A percentile compares a stretch with the other conserved stretches of the same genome.
These are phyloP conservation scores for Whalleya microplaca DNA, from an alignment of 2,329 filamentous ascomycete species.

Conservation along the genomic window DNA sequence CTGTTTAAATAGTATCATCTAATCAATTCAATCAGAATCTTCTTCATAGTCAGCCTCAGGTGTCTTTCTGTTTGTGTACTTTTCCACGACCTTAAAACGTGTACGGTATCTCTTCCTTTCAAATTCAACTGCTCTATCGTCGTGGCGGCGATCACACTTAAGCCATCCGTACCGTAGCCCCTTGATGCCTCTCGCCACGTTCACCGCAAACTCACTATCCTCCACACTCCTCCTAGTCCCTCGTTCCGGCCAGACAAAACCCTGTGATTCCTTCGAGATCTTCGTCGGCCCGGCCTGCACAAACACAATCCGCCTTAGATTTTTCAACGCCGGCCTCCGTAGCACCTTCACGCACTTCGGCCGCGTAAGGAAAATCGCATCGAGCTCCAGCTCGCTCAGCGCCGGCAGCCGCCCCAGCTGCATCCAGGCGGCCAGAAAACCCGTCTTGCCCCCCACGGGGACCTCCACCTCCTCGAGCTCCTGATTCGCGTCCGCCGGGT, in stretches of 20 bases:
- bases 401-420: slow-evolving; percentile 6
- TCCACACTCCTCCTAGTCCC: slow-evolving; percentile 4
- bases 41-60: too few species aligned
- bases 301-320: slow-evolving; percentile 12
- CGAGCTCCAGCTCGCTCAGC: slow-evolving; percentile 17
- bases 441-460: background rate
- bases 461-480: background rate
- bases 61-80: background rate
- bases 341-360: slow-evolving; percentile 1
- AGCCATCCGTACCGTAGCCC: slow-evolving; percentile 5
- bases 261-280: background rate
- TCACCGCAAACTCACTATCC: slow-evolving; percentile 4
- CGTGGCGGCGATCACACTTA: background rate
- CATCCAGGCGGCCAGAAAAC: slow-evolving; percentile 1
- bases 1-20: too few species aligned
- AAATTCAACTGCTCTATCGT: background rate
- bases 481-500: background rate
- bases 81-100: background rate
- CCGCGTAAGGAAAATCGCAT: slow-evolving; percentile 12
- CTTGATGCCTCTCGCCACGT: slow-evolving; percentile 15
- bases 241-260: slow-evolving; percentile 17
- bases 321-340: slow-evolving; percentile 3
- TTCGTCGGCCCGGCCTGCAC: slow-evolving; percentile 7
- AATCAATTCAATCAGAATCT: too few species aligned
- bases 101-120: slow-evolving; percentile 1